A percentile compares a stretch with the other conserved stretches of the same genome.
phyloP scores from a whole-genome alignment of 2,329 filamentous ascomycete genomes.

The Boeremia exigua region DNA sequence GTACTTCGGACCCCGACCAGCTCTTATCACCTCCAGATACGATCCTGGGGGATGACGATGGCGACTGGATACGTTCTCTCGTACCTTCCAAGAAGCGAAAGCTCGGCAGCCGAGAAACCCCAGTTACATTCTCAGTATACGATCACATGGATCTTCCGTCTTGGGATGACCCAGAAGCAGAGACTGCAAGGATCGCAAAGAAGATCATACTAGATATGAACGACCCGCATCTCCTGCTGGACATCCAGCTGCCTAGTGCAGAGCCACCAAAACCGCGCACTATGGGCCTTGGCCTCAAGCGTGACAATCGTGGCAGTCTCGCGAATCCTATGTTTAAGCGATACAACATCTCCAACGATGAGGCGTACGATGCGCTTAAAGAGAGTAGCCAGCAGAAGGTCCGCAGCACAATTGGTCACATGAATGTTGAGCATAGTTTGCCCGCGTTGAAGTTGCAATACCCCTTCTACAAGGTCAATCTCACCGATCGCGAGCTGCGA shows the following conservation, averaged over 20 bases:
- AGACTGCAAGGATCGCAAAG: slow-evolving; percentile 75
- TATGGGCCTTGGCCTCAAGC: slow-evolving; percentile 63
- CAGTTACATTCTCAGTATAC: slow-evolving; percentile 44
- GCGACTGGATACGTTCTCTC: slow-evolving; percentile 39
- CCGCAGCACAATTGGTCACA: slow-evolving; percentile 85
- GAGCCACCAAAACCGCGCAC: slow-evolving; percentile 64
- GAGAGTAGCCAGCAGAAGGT: slow-evolving; percentile 98
- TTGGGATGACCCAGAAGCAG: slow-evolving; percentile 80
- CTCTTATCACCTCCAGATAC: slow-evolving; percentile 36
- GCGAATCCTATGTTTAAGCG: slow-evolving; percentile 77
- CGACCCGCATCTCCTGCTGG: slow-evolving; percentile 84
- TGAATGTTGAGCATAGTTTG: slow-evolving; percentile 92
- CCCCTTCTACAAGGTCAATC: slow-evolving; percentile 92
- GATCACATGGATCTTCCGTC: slow-evolving; percentile 58
- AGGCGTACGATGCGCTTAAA: slow-evolving; percentile 93
- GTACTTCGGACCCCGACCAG: slow-evolving; percentile 38
- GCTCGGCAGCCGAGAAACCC: slow-evolving; percentile 42
- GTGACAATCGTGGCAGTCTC: slow-evolving; percentile 71
- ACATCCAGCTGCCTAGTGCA: slow-evolving; percentile 72
- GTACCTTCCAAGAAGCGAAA: slow-evolving; percentile 71
- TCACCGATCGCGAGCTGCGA: slow-evolving; percentile 73
- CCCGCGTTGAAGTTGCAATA: slow-evolving; percentile 90
- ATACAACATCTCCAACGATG: slow-evolving; percentile 96
- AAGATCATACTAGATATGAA: slow-evolving; percentile 84
- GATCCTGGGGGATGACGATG: slow-evolving; percentile 33